Percentiles rank a stretch among this genome's conserved stretches.
These are phyloP conservation scores for Populus hybrid DNA, from an alignment of 441 rosid species.

Conservation along the genomic window DNA sequence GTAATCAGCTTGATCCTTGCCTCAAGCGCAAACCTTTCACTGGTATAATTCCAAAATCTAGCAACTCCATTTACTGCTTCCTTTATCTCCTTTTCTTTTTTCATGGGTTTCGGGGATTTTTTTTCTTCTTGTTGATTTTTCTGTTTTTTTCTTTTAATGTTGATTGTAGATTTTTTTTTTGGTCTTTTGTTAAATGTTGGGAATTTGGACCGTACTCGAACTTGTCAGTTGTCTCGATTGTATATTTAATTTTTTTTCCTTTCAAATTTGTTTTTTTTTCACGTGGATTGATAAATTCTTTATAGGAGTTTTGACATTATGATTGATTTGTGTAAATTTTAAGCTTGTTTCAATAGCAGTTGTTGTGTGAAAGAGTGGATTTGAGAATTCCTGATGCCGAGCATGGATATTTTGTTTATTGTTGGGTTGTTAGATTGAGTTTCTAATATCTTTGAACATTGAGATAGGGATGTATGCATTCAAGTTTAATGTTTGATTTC, in stretches of 20 bases:
- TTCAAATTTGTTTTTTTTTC: background rate
- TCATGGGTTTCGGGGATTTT: background rate
- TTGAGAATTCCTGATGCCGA: background rate
- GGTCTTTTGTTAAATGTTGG: background rate
- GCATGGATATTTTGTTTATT: background rate
- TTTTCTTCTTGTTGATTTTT: background rate
- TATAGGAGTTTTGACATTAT: background rate
- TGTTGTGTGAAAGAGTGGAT: background rate
- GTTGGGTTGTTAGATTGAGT: background rate
- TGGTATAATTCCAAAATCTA: conserved; percentile 33
- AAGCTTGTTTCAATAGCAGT: background rate
- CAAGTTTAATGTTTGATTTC: background rate
- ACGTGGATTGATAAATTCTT: background rate
- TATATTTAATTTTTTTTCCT: background rate
- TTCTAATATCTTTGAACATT: background rate
- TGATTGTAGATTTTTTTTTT: background rate
- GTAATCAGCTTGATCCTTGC: conserved; percentile 91
- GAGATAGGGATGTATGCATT: background rate
- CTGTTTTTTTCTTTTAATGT: background rate
- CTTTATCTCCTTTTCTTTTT: background rate
- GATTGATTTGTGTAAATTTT: background rate
- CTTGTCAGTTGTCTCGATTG: background rate
- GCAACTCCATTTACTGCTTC: background rate
- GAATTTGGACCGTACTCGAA: background rate
- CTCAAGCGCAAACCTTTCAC: conserved; percentile 87